These are phyloP conservation scores for Protomyces inouyei DNA, from an alignment of 1,139 yeast genomes.

Conservation along the genomic window DNA sequence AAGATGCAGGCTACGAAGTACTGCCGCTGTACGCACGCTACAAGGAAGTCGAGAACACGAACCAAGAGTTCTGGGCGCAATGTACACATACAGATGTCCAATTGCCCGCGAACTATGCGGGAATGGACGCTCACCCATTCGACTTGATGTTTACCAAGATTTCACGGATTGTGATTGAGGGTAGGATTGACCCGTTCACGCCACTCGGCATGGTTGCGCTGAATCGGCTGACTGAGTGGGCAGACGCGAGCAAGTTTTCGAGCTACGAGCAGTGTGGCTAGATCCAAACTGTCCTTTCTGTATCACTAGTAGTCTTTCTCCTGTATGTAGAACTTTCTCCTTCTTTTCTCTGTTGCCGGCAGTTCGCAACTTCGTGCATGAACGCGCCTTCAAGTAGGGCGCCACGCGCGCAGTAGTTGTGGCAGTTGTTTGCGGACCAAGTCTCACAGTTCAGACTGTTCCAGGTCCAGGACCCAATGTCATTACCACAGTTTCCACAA, in stretches of 20 bases:
- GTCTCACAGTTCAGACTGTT: too few relatives aligned
- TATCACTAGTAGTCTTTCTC: background rate
- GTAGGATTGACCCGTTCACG: background rate
- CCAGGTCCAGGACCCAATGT: too few relatives aligned
- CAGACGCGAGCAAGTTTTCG: constrained; percentile 15
- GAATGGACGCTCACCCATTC: constrained; percentile 14
- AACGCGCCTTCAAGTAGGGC: too few relatives aligned
- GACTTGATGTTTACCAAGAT: constrained; percentile 15
- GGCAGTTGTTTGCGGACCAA: too few relatives aligned
- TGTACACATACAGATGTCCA: constrained; percentile 4
- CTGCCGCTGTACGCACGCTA: constrained; percentile 4
- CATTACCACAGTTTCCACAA: too few relatives aligned
- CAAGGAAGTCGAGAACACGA: background rate
- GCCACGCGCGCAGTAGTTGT: too few relatives aligned
- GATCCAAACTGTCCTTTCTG: background rate
- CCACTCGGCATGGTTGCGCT: background rate
- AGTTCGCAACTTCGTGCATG: too few relatives aligned
- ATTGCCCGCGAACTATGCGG: background rate
- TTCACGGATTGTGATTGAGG: background rate
- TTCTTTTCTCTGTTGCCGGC: too few relatives aligned
- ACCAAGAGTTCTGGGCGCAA: constrained; percentile 3
- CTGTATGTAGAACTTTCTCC: too few relatives aligned
- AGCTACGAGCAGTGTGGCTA: constrained; percentile 17
- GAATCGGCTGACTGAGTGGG: constrained; percentile 15
- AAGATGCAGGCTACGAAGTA: constrained; percentile 21